Percentiles rank a stretch among this genome's conserved stretches.
phyloP scores from a whole-genome alignment of 495 filamentous ascomycete species.

The Penicillium dipodomyicola region DNA sequence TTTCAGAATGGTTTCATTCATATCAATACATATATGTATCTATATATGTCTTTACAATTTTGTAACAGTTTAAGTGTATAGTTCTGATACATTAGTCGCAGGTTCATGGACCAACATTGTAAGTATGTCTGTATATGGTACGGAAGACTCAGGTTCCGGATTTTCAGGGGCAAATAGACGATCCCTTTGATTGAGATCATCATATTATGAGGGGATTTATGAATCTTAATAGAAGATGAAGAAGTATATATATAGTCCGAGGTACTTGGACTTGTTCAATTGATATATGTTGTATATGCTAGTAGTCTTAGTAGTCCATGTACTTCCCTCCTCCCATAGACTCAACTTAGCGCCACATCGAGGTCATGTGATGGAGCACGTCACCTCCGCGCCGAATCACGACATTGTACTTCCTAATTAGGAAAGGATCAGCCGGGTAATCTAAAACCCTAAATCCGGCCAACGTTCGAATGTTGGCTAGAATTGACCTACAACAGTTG shows the following conservation, averaged over 20 bases:
- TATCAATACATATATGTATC: no score
- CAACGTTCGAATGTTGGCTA: no score
- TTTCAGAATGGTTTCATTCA: no score
- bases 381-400: slow-evolving; percentile 27
- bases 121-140: neutral
- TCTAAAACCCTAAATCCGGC: slow-evolving; percentile 10
- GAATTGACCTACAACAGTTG: no score
- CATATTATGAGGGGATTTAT: neutral
- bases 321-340: no score
- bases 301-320: no score
- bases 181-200: slow-evolving; percentile 4
- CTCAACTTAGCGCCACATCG: neutral
- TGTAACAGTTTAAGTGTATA: no score
- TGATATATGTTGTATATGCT: no score
- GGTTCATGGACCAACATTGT: neutral
- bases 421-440: neutral
- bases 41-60: no score
- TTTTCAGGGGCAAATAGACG: slow-evolving; percentile 28
- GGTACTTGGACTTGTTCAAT: no score
- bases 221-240: neutral
- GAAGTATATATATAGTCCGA: no score
- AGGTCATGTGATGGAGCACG: slow-evolving; percentile 27
- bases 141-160: slow-evolving; percentile 14
- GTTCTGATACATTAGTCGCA: no score
- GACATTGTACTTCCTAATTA: slow-evolving; percentile 17